Evolutionary conservation across 495 filamentous ascomycete genomes (phyloP).

Genomic region (Thermothielavioides terrestris): DNA sequence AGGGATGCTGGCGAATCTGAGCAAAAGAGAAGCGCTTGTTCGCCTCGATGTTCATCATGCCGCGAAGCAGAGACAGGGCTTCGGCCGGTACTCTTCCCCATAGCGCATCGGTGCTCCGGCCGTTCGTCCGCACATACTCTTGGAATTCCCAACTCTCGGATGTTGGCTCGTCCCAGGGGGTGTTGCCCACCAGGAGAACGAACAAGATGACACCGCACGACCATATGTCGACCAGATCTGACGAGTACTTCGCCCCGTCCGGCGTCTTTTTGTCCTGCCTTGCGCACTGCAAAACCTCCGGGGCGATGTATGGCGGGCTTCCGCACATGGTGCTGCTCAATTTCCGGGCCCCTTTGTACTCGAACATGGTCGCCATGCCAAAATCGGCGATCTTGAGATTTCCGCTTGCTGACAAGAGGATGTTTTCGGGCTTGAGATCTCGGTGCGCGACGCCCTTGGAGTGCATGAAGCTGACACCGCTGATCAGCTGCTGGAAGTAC

Average conservation of each 20-base stretch:
- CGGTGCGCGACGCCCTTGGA: slow-evolving; percentile 82
- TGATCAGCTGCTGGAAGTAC: slow-evolving; percentile 88
- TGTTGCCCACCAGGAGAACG: slow-evolving; percentile 90
- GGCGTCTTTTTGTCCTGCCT: slow-evolving; percentile 35
- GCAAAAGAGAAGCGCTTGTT: slow-evolving; percentile 71
- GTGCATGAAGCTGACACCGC: slow-evolving; percentile 90
- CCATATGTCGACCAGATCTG: slow-evolving; percentile 89
- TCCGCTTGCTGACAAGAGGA: slow-evolving; percentile 70
- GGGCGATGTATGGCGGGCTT: slow-evolving; percentile 94
- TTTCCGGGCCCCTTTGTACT: slow-evolving; percentile 73
- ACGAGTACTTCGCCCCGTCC: slow-evolving; percentile 62
- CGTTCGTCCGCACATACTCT: slow-evolving; percentile 72
- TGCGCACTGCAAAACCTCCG: slow-evolving; percentile 64
- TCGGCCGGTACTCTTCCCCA: slow-evolving; percentile 73
- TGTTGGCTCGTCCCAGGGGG: slow-evolving; percentile 93
- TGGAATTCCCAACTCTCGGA: slow-evolving; percentile 69
- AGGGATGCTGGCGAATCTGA: slow-evolving; percentile 86
- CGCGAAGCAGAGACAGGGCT: slow-evolving; percentile 79
- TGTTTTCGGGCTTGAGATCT: slow-evolving; percentile 89
- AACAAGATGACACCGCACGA: slow-evolving; percentile 95
- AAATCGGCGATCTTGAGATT: slow-evolving; percentile 97
- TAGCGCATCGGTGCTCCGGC: slow-evolving; percentile 72
- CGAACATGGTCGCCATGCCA: slow-evolving; percentile 87
- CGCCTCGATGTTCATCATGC: slow-evolving; percentile 84
- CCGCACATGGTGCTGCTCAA: slow-evolving; percentile 83